Evolutionary conservation across 1,284 basidiomycete species (phyloP).

Genomic region (Phenoliferia sp.): DNA sequence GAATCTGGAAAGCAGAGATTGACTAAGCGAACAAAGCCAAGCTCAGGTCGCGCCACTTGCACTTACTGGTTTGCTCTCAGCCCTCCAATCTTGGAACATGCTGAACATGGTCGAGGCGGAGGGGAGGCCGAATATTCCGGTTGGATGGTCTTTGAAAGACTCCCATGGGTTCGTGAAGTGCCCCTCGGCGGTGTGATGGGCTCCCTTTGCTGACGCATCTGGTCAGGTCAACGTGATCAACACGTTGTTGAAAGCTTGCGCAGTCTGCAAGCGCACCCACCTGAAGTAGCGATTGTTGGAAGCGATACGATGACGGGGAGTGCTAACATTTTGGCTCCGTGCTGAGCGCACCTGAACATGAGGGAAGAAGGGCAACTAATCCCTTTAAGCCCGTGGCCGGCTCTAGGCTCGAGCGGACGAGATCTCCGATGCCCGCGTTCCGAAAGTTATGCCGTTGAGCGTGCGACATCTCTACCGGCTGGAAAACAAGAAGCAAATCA

Average conservation of each 20-base stretch:
- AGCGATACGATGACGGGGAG: constrained; percentile 1
- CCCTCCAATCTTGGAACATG: not conserved
- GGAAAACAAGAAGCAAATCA: too few species aligned
- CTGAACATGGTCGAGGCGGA: not conserved
- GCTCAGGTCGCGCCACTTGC: too few species aligned
- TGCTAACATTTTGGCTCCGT: not conserved
- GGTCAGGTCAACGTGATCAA: too few species aligned
- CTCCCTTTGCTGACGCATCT: not conserved
- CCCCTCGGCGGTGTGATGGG: constrained; percentile 22
- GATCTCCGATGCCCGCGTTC: not conserved
- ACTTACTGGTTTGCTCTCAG: not conserved
- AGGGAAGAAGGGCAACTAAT: not conserved
- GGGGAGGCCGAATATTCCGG: not conserved
- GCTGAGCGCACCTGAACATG: not conserved
- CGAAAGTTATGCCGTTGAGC: too few species aligned
- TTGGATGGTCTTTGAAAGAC: not conserved
- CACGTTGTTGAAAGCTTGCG: too few species aligned
- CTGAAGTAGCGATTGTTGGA: not conserved
- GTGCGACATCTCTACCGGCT: too few species aligned
- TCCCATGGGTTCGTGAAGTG: constrained; percentile 30
- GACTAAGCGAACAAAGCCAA: too few species aligned
- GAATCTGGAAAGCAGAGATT: constrained; percentile 9
- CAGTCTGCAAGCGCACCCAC: not conserved
- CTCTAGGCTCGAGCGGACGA: not conserved
- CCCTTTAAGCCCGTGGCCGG: not conserved